Base-by-base conservation (phyloP, 768 basidiomycete genomes). In the Serendipita vermifera region DNA sequence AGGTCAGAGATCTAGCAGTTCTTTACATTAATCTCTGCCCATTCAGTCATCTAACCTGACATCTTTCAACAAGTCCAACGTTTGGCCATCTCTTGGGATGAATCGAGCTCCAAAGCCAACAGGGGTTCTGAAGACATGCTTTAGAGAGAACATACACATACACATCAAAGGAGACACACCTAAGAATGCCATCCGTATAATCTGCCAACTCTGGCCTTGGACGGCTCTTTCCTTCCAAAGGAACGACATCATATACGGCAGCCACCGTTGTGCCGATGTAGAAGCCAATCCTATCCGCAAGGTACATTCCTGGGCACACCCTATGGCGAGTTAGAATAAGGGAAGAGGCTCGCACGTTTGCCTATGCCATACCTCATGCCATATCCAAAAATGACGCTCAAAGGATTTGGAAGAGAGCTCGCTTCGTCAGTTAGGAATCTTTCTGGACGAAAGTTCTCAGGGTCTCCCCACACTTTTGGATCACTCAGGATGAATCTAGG, bases 381-480 rank as follows among this genome's bases (percentile, higher is more conserved):
- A n/a, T 9, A 36, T 36, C 35, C 35, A n/a, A 36, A 36, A 9
- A 36, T n/a, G 35, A 36, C 9, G n/a, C 9, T n/a, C 9, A 9
- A 9, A 9, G 35, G 35, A 36, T 36, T n/a, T 9, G 35, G 35
- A 9, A 36, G n/a, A 9, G 35, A 9, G 35, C 35, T 36, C 35
- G 35, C 35, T 9, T 36, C 35, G n/a, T 9, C 27, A 27, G 35
- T 36, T 3, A 55, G 33, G 55, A 55, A 55, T 15, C 55, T 15
- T 38, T 55, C 55, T 2, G 55, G 55, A 33, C 33, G 35, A 36
- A 55, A 55, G 33, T 7, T 14, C 32, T 55, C 55, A 3, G 55
- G 55, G 3, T 39, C 7, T n/a, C 38, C 55, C 33, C 38, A 39
- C 33, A 20, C 39, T 3, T 33, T 26, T 3, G 55, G 55, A 29